A percentile compares a stretch with the other conserved stretches of the same genome.
Conservation (phyloP, 164 flowering plant genomes). For the Pachysandra terminalis region DNA sequence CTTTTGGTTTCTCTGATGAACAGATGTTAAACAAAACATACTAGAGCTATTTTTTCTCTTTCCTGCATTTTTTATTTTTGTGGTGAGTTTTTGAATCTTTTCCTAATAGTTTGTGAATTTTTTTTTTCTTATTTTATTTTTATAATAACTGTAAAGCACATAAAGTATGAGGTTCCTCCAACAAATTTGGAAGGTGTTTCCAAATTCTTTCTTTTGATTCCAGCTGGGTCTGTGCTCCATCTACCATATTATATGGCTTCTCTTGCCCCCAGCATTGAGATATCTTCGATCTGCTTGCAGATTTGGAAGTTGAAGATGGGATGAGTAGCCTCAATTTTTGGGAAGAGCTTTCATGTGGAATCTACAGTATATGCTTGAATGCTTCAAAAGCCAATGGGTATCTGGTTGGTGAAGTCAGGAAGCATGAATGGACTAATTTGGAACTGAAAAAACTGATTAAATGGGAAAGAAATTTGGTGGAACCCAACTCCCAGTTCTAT, state of each 20-base stretch:
- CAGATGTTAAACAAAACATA: too few relatives aligned
- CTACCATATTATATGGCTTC: too few relatives aligned
- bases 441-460: slow-evolving; percentile 50
- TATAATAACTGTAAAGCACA: too few relatives aligned
- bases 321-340: slow-evolving; percentile 39
- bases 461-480: slow-evolving; percentile 75
- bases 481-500: slow-evolving; percentile 39
- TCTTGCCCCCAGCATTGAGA: not conserved
- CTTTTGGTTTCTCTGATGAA: too few relatives aligned
- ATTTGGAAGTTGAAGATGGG: slow-evolving; percentile 32
- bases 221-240: not conserved
- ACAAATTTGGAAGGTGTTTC: too few relatives aligned
- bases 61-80: too few relatives aligned
- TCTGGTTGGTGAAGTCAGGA: slow-evolving; percentile 50
- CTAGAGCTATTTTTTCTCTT: too few relatives aligned
- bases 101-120: too few relatives aligned
- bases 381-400: slow-evolving; percentile 20
- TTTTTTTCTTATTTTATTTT: too few relatives aligned
- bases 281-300: slow-evolving; percentile 28
- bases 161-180: too few relatives aligned
- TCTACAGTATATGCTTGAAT: slow-evolving; percentile 54
- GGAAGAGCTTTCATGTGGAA: slow-evolving; percentile 96
- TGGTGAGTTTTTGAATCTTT: too few relatives aligned
- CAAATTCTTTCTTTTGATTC: too few relatives aligned
- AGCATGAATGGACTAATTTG: slow-evolving; percentile 67